Evolutionary conservation across 139 green algal species (phyloP), one percentile per base, ranked within the genome.

Genomic region (Volvox africanus): DNA sequence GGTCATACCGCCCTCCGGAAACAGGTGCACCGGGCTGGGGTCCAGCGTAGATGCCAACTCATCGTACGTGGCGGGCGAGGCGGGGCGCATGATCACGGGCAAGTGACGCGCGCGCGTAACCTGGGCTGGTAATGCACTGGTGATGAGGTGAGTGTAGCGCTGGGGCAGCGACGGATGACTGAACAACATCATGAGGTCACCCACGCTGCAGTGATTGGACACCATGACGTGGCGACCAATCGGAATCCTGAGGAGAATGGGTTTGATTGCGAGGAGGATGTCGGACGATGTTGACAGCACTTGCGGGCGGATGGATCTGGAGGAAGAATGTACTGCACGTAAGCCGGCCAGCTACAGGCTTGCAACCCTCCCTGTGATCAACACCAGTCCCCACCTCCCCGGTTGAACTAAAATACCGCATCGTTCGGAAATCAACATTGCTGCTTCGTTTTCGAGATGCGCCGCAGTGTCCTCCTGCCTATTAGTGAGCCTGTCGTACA

Each of bases 1-100:
- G 19, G 95, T 97, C 93, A 97, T 95, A 62, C 94, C 95, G 14
- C 95, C 95, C 87, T 97, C 95, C 68, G 95, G 95, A 44, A 96
- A 96, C n/a, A 96, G 77, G 82, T 90, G 75, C 17, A 91, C 24
- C 14, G 76, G 61, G 76, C 33, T 85, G 33, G 61, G 12, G 33
- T 80, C 36, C 61, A 55, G 13, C 61, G 61, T 20, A 16, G 80
- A 35, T 5, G 55, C 90, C 19, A 96, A 83, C 30, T 88, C n/a
- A 36, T 93, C 83, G 67, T 95, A 96, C 16, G 80, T 86, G 1
- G 82, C 88, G 28, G 91, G 90, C 12, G 89, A 94, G 21, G 95
- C 95, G 55, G 92, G 93, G 61, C 87, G 82, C 85, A 96, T 88
- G 24, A 92, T 61, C 2, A 95, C 93, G 13, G 94, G 91, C 32